These are phyloP conservation scores for Lactarius vividus DNA, from an alignment of 768 basidiomycete species.

Conservation along the genomic window DNA sequence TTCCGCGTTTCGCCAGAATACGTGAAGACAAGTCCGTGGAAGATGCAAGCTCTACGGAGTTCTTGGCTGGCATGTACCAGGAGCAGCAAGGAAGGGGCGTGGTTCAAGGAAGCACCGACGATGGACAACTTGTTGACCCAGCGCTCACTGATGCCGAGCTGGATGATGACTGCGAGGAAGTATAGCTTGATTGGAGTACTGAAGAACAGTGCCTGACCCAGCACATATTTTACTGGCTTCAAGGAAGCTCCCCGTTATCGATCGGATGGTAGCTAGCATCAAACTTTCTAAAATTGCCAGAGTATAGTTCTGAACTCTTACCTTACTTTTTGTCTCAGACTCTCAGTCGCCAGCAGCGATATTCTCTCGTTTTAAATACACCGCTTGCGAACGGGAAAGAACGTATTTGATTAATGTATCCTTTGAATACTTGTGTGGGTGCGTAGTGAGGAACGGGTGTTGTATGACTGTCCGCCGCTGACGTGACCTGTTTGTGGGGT, in stretches of 20 bases:
- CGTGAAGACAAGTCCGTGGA: slow-evolving; percentile 73
- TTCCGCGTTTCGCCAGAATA: slow-evolving; percentile 78
- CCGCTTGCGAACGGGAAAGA: not conserved
- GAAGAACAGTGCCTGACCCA: not conserved
- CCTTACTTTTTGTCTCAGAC: not conserved
- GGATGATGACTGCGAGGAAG: slow-evolving; percentile 35
- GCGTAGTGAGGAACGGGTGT: not conserved
- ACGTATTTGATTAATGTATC: slow-evolving; percentile 5
- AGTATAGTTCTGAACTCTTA: slow-evolving; percentile 8
- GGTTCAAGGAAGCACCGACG: slow-evolving; percentile 45
- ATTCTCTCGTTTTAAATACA: not conserved
- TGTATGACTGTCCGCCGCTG: not conserved
- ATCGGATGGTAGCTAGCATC: slow-evolving; percentile 9
- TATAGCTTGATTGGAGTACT: slow-evolving; percentile 9
- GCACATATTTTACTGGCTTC: not conserved
- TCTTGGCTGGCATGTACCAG: slow-evolving; percentile 67
- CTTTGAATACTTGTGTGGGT: not conserved
- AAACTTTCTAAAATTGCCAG: slow-evolving; percentile 5
- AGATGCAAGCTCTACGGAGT: slow-evolving; percentile 67
- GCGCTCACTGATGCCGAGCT: slow-evolving; percentile 37
- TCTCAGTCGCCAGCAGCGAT: not conserved
- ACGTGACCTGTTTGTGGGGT: not conserved
- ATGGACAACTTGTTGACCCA: slow-evolving; percentile 60
- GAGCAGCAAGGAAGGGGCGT: slow-evolving; percentile 51
- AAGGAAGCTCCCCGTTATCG: slow-evolving; percentile 14